phyloP scores from a whole-genome alignment of 1,284 basidiomycete genomes.

The Meira miltonrushii region DNA sequence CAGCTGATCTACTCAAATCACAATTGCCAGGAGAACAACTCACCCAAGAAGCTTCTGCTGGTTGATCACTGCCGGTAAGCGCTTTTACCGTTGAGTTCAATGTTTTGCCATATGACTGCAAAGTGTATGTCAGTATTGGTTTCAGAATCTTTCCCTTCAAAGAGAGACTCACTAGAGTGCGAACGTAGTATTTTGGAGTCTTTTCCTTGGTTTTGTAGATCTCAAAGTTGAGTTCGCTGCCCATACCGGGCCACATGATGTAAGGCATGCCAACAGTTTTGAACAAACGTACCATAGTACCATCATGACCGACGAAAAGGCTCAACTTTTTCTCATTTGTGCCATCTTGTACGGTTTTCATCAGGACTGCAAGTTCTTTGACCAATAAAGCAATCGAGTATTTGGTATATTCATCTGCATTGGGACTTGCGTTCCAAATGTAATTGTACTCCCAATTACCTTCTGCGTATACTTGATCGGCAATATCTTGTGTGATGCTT shows the following conservation, averaged over 20 bases:
- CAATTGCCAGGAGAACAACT: background rate
- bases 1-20: too few relatives aligned
- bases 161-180: slow-evolving; percentile 15
- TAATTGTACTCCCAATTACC: slow-evolving; percentile 40
- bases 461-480: slow-evolving; percentile 29
- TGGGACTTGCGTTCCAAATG: slow-evolving; percentile 32
- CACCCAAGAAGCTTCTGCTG: slow-evolving; percentile 5
- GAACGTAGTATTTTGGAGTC: slow-evolving; percentile 8
- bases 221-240: slow-evolving; percentile 29
- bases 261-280: slow-evolving; percentile 24
- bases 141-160: background rate
- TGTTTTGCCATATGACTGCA: background rate
- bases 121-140: background rate
- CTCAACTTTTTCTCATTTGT: slow-evolving; percentile 21
- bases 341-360: slow-evolving; percentile 14
- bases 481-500: slow-evolving; percentile 21
- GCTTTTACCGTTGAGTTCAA: background rate
- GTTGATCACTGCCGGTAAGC: background rate
- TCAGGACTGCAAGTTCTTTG: slow-evolving; percentile 21
- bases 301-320: slow-evolving; percentile 33
- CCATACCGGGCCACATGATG: slow-evolving; percentile 31
- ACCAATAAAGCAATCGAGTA: slow-evolving; percentile 31
- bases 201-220: slow-evolving; percentile 18
- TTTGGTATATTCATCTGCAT: slow-evolving; percentile 32
- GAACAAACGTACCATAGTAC: slow-evolving; percentile 37